Evolutionary conservation across 2,329 filamentous ascomycete genomes (phyloP), one percentile per base, ranked within the genome.

Genomic region (Parastagonospora nodorum): DNA sequence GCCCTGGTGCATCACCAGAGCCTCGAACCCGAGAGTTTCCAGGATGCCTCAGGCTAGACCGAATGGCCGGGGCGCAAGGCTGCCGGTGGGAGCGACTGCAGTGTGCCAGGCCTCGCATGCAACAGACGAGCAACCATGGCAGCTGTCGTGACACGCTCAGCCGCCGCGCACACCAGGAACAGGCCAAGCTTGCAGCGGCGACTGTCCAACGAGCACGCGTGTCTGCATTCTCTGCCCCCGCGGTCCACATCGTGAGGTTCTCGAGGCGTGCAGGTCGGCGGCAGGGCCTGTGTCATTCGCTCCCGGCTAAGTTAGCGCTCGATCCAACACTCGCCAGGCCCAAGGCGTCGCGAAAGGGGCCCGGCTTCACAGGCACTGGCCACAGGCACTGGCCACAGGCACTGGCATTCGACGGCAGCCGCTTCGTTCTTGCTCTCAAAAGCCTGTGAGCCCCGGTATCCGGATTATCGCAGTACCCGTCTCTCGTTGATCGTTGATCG

Each of bases 301-400:
- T 35, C 42, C 44, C 29, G 37, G 41, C 52, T 37, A 32, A 57
- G 58, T 55, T 66, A 66, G 62, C 63, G 61, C 62, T 57, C 42
- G 15, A 44, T 42, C 42, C 28, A 42, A 55, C 55, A 60, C 50
- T 53, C 55, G 46, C 55, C 44, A 32, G 40, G 61, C 57, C 61
- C 62, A 63, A 59, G 44, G 15, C 48, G 42, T 42, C 15, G 53
- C 53, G 56, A 64, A 65, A 67, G 63, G 66, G 64, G 63, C 51
- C 60, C 54, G 51, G 19, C 60, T 58, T 24, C 19, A 24, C 19
- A 24, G 19, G 19, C 50, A 60, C 62, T 59, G 59, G 66, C 59
- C 50, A 60, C 62, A 57, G 59, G 66, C 59, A 62, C n/a, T n/a
- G n/a, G n/a, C n/a, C 19, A 24, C 19, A 24, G 19, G 19, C 50